Evolutionary conservation across 2,329 filamentous ascomycete genomes (phyloP).

Genomic region (Diaporthe amygdali): DNA sequence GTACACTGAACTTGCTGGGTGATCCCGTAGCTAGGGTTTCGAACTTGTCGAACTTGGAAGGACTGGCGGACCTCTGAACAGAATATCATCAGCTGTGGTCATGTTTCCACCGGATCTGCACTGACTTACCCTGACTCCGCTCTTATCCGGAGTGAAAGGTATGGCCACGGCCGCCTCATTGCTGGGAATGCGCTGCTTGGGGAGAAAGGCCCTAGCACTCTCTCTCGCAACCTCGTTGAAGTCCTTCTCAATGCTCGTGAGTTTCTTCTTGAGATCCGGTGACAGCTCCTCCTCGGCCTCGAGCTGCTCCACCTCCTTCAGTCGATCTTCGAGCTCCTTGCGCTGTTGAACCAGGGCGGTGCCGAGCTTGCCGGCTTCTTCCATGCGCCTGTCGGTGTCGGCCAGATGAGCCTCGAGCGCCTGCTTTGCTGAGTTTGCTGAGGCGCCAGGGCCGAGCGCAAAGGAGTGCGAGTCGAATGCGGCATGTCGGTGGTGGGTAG

Average conservation of each 20-base stretch:
- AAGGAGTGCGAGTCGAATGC: slow-evolving; percentile 83
- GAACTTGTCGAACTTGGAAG: slow-evolving; percentile 66
- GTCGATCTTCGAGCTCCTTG: slow-evolving; percentile 78
- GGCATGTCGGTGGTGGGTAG: slow-evolving; percentile 73
- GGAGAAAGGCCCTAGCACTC: slow-evolving; percentile 85
- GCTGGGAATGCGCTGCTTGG: slow-evolving; percentile 80
- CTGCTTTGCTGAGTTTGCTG: slow-evolving; percentile 84
- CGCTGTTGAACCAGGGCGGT: slow-evolving; percentile 87
- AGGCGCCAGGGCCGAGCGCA: slow-evolving; percentile 75
- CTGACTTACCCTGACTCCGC: slow-evolving; percentile 57
- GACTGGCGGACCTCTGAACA: slow-evolving; percentile 69
- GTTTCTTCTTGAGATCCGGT: slow-evolving; percentile 80
- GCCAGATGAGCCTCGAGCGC: slow-evolving; percentile 89
- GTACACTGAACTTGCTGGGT: slow-evolving; percentile 86
- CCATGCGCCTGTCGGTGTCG: slow-evolving; percentile 89
- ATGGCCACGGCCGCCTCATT: slow-evolving; percentile 62
- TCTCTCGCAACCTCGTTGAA: slow-evolving; percentile 94
- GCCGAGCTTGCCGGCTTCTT: slow-evolving; percentile 89
- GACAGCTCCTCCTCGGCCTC: slow-evolving; percentile 79
- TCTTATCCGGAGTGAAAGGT: slow-evolving; percentile 58
- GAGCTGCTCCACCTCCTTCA: slow-evolving; percentile 83
- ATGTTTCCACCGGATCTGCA: too few species aligned
- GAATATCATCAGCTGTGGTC: slow-evolving; percentile 18
- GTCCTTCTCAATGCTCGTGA: slow-evolving; percentile 89
- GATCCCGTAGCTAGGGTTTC: slow-evolving; percentile 84